A percentile compares a stretch with the other conserved stretches of the same genome.
These are phyloP conservation scores for Borealophlyctis nickersoniae DNA, from an alignment of 192 early-diverging fungal species.

Conservation along the genomic window DNA sequence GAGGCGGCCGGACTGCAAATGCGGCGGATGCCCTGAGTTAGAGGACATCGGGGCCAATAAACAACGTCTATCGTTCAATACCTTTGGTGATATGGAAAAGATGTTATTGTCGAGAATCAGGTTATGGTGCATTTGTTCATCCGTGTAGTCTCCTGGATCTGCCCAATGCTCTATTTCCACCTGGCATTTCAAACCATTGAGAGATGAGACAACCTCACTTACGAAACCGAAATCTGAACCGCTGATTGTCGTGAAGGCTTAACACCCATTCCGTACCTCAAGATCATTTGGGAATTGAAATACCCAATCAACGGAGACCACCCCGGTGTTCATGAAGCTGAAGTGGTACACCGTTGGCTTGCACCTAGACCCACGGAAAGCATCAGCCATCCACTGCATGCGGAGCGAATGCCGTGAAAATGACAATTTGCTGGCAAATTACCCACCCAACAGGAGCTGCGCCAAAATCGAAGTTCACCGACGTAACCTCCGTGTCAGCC, in stretches of 20 bases:
- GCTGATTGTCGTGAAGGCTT: too few relatives aligned
- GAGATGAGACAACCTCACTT: too few relatives aligned
- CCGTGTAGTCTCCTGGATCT: conserved; percentile 52
- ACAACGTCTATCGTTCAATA: neutral
- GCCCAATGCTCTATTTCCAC: conserved; percentile 59
- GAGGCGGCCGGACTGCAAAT: conserved; percentile 39
- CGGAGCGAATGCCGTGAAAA: too few relatives aligned
- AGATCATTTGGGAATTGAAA: conserved; percentile 56
- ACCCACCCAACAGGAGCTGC: conserved; percentile 40
- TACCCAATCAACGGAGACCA: conserved; percentile 57
- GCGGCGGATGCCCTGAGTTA: neutral
- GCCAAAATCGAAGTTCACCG: conserved; percentile 54
- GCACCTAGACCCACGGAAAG: conserved; percentile 20
- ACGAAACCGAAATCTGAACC: too few relatives aligned
- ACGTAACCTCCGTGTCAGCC: neutral
- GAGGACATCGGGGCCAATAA: conserved; percentile 9
- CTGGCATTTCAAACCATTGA: too few relatives aligned
- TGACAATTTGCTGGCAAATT: too few relatives aligned
- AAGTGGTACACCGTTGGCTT: conserved; percentile 36
- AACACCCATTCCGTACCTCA: conserved; percentile 20
- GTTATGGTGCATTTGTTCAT: conserved; percentile 52
- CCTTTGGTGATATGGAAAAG: conserved; percentile 50
- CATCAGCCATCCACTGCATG: too few relatives aligned
- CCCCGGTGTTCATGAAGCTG: conserved; percentile 49
- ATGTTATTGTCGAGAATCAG: conserved; percentile 53